These are phyloP conservation scores for Schizosaccharomyces lindneri DNA, from an alignment of 805 yeast genomes.

Conservation along the genomic window DNA sequence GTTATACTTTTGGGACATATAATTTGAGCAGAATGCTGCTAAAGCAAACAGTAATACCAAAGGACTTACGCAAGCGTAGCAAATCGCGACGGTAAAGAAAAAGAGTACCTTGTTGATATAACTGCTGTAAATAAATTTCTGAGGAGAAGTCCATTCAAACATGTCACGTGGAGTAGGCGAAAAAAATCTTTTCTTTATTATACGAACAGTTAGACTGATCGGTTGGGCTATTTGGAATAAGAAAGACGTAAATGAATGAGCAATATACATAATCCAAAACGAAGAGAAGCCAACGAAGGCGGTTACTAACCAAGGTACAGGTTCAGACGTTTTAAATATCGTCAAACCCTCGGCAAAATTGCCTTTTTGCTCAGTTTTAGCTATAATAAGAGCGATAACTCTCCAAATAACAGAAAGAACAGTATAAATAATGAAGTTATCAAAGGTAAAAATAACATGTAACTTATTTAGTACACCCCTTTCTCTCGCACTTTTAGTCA, in stretches of 20 bases:
- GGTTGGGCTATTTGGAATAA: slow-evolving; percentile 14
- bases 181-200: slow-evolving; percentile 9
- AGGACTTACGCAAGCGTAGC: background rate
- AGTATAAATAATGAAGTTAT: slow-evolving; percentile 17
- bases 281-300: slow-evolving; percentile 16
- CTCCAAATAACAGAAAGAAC: slow-evolving; percentile 13
- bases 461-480: slow-evolving; percentile 16
- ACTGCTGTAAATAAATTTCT: slow-evolving; percentile 10
- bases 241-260: slow-evolving; percentile 9
- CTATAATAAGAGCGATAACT: background rate
- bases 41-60: background rate
- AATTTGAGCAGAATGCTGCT: slow-evolving; percentile 10
- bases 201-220: slow-evolving; percentile 9
- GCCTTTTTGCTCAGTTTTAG: background rate
- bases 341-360: background rate
- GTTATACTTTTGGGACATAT: slow-evolving; percentile 15
- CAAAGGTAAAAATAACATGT: slow-evolving; percentile 16
- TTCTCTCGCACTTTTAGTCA: slow-evolving; percentile 17
- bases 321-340: background rate
- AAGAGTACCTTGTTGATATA: slow-evolving; percentile 6
- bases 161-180: slow-evolving; percentile 14
- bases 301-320: background rate
- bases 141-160: slow-evolving; percentile 10
- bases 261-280: slow-evolving; percentile 19
- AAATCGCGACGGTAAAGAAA: background rate